Evolutionary conservation across 2,329 filamentous ascomycete species (phyloP).

Genomic region (Cladosporium sp.): DNA sequence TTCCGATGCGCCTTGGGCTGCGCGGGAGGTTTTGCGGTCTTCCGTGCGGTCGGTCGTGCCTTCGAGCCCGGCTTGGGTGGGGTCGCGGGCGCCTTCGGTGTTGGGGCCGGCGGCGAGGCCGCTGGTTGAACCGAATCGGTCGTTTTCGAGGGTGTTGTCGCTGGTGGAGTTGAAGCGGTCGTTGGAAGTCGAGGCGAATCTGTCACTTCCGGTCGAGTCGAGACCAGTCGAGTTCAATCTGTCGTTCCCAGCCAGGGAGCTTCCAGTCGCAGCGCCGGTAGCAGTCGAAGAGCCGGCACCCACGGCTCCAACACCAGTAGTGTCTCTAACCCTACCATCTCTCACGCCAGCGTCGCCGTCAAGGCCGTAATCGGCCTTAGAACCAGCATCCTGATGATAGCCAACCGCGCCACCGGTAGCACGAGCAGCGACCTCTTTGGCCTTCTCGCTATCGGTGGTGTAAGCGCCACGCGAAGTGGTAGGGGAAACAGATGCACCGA

Average conservation of each 20-base stretch:
- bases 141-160: not conserved
- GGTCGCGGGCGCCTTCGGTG: not conserved
- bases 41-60: not conserved
- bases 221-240: not conserved
- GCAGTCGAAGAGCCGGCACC: not conserved
- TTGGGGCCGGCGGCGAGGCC: not conserved
- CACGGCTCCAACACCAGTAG: not conserved
- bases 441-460: not conserved
- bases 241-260: not conserved
- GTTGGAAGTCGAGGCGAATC: not conserved
- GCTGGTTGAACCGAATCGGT: not conserved
- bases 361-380: not conserved
- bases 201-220: not conserved
- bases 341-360: not conserved
- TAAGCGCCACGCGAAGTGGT: too few species aligned
- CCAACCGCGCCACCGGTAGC: not conserved
- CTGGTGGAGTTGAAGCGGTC: not conserved
- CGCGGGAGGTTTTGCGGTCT: not conserved
- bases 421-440: conserved; percentile 2
- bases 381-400: not conserved
- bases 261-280: not conserved
- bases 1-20: not conserved
- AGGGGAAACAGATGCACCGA: too few species aligned
- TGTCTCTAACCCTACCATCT: not conserved
- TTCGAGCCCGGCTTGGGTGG: not conserved